Evolutionary conservation across 2,329 filamentous ascomycete genomes (phyloP).

Genomic region (Arthrobotrys entomopaga): DNA sequence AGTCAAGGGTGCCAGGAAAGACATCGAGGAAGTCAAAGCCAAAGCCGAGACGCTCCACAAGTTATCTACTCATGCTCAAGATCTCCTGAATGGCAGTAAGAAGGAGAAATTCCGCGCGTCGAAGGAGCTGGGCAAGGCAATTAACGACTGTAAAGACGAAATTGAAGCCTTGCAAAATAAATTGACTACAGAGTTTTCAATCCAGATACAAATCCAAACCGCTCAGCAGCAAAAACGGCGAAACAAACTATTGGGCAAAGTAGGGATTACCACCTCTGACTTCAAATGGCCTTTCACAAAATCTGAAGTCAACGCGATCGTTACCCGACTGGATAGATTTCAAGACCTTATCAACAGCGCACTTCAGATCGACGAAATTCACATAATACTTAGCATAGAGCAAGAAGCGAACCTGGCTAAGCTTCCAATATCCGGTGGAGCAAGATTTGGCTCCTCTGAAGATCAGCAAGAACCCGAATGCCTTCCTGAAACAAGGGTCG

Average conservation of each 20-base stretch:
- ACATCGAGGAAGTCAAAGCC: conserved; percentile 14
- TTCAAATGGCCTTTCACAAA: conserved; percentile 37
- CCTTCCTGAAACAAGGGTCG: conserved; percentile 57
- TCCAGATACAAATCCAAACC: background rate
- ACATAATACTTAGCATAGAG: conserved; percentile 23
- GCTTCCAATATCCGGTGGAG: conserved; percentile 44
- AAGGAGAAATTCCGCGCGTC: conserved; percentile 19
- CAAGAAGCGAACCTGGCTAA: conserved; percentile 18
- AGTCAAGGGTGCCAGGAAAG: conserved; percentile 35
- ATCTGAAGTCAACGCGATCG: conserved; percentile 15
- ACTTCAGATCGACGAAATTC: conserved; percentile 14
- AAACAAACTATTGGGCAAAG: conserved; percentile 6
- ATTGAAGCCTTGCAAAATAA: conserved; percentile 4
- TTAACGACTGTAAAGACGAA: conserved; percentile 5
- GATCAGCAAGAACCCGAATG: conserved; percentile 57
- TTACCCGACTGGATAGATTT: background rate
- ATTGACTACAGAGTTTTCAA: conserved; percentile 9
- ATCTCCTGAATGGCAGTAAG: conserved; percentile 12
- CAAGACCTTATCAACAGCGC: background rate
- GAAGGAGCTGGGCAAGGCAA: conserved; percentile 1
- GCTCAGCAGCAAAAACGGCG: background rate
- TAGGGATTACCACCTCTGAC: conserved; percentile 4
- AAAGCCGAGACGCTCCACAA: conserved; percentile 4
- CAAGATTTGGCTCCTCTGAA: conserved; percentile 56
- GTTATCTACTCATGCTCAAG: conserved; percentile 4